Percentiles rank a stretch among this genome's conserved stretches.
Evolutionary conservation across 306 rosid genomes (phyloP).

Genomic region (Carpinus viminea): DNA sequence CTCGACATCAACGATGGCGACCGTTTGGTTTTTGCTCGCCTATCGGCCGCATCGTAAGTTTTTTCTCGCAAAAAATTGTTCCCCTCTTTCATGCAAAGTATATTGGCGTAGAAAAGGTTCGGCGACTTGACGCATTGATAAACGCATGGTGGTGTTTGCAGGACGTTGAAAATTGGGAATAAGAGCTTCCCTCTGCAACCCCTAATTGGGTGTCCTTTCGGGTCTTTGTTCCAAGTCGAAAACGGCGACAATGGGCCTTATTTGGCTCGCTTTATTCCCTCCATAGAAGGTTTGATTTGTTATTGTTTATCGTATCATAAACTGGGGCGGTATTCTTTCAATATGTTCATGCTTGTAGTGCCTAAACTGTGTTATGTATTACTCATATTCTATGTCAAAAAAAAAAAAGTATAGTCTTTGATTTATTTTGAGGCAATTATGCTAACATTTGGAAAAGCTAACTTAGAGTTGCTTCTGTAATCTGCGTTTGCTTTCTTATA

Average conservation of each 20-base stretch:
- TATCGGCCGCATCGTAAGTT: constrained; percentile 70
- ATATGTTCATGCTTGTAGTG: neutral
- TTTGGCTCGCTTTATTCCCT: constrained; percentile 45
- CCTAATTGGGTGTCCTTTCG: constrained; percentile 70
- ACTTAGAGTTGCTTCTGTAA: neutral
- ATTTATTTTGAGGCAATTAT: neutral
- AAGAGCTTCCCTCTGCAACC: constrained; percentile 73
- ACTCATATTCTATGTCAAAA: too few relatives aligned
- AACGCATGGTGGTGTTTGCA: constrained; percentile 29
- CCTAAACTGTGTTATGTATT: neutral
- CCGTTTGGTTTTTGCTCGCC: constrained; percentile 90
- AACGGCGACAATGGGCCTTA: constrained; percentile 47
- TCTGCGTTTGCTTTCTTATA: neutral
- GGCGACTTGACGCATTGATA: neutral
- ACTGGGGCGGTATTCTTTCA: neutral
- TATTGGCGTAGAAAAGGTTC: neutral
- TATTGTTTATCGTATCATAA: neutral
- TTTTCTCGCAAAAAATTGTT: neutral
- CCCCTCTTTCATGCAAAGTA: neutral
- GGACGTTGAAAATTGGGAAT: constrained; percentile 86
- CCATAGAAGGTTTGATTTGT: constrained; percentile 46
- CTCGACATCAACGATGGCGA: constrained; percentile 93
- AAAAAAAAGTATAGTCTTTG: neutral
- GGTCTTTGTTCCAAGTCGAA: constrained; percentile 79
- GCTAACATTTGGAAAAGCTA: neutral